phyloP scores from a whole-genome alignment of 2,329 filamentous ascomycete genomes.

The Lecanosticta acicola region DNA sequence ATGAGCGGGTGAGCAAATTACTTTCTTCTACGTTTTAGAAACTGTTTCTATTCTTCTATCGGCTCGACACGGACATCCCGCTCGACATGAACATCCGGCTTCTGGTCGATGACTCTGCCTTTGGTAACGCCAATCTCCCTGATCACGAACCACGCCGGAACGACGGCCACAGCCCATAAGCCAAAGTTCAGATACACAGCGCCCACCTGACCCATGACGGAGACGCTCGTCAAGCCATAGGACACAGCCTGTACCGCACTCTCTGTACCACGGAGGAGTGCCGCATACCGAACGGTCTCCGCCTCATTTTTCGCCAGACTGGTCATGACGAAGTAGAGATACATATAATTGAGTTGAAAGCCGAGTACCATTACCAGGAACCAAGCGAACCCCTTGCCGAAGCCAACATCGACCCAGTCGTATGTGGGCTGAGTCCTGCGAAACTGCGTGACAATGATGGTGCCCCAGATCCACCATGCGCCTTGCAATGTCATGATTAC shows the following conservation, averaged over 20 bases:
- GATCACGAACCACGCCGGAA: constrained; percentile 63
- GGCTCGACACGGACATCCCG: too few species aligned
- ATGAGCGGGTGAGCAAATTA: too few species aligned
- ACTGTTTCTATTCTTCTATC: too few species aligned
- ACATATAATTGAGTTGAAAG: constrained; percentile 71
- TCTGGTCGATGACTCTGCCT: constrained; percentile 14
- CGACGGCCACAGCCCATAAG: constrained; percentile 59
- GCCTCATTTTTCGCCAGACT: constrained; percentile 57
- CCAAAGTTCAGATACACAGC: constrained; percentile 66
- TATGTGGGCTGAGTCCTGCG: constrained; percentile 52
- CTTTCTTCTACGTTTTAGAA: too few species aligned
- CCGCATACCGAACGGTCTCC: constrained; percentile 63
- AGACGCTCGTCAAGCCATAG: constrained; percentile 61
- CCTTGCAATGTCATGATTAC: constrained; percentile 55
- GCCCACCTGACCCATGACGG: constrained; percentile 59
- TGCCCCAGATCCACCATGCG: constrained; percentile 68
- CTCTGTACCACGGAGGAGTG: constrained; percentile 63
- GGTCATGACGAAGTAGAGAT: constrained; percentile 65
- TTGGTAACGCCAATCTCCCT: constrained; percentile 46
- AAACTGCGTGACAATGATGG: constrained; percentile 59
- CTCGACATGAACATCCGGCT: constrained; percentile 2
- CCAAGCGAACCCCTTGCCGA: constrained; percentile 60
- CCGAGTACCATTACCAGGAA: constrained; percentile 62
- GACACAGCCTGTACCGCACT: constrained; percentile 68
- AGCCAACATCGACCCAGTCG: constrained; percentile 61